A percentile compares a stretch with the other conserved stretches of the same genome.
Evolutionary conservation across 306 rosid genomes (phyloP).

Genomic region (Hylodesmum podocarpum): DNA sequence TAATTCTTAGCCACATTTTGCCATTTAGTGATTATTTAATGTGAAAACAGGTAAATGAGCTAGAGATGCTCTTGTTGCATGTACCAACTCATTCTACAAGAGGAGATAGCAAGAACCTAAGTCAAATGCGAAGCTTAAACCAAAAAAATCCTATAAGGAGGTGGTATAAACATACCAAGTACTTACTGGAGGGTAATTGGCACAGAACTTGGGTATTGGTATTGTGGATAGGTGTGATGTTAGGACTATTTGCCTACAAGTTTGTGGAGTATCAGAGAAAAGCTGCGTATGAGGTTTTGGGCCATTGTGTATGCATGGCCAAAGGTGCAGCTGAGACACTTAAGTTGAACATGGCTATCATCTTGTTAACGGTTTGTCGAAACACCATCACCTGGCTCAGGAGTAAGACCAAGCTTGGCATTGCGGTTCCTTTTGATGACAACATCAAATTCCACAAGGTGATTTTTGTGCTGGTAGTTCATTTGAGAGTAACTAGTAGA

Average conservation of each 20-base stretch:
- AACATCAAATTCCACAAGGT: slow-evolving; percentile 67
- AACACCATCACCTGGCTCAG: slow-evolving; percentile 61
- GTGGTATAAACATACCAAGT: slow-evolving; percentile 32
- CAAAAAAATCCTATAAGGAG: slow-evolving; percentile 39
- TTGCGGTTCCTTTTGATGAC: slow-evolving; percentile 58
- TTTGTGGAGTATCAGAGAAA: slow-evolving; percentile 43
- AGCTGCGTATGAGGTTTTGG: slow-evolving; percentile 51
- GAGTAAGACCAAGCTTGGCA: slow-evolving; percentile 52
- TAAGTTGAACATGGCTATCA: slow-evolving; percentile 64
- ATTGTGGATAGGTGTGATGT: slow-evolving; percentile 53
- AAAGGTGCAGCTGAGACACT: slow-evolving; percentile 77
- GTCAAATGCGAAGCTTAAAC: slow-evolving; percentile 57
- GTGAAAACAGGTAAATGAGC: slow-evolving; percentile 44
- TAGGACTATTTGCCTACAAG: slow-evolving; percentile 50
- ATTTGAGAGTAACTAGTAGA: background rate
- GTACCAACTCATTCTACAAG: slow-evolving; percentile 45
- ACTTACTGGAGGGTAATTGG: slow-evolving; percentile 68
- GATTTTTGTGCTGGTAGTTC: background rate
- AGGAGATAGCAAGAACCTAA: slow-evolving; percentile 50
- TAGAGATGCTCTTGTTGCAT: slow-evolving; percentile 58
- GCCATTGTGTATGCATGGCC: slow-evolving; percentile 71
- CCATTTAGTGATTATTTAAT: slow-evolving; percentile 17
- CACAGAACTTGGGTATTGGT: slow-evolving; percentile 55
- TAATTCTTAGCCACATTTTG: slow-evolving; percentile 15
- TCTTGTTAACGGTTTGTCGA: slow-evolving; percentile 57